Conservation (phyloP, 164 flowering plant genomes). For the Pachysandra terminalis region DNA sequence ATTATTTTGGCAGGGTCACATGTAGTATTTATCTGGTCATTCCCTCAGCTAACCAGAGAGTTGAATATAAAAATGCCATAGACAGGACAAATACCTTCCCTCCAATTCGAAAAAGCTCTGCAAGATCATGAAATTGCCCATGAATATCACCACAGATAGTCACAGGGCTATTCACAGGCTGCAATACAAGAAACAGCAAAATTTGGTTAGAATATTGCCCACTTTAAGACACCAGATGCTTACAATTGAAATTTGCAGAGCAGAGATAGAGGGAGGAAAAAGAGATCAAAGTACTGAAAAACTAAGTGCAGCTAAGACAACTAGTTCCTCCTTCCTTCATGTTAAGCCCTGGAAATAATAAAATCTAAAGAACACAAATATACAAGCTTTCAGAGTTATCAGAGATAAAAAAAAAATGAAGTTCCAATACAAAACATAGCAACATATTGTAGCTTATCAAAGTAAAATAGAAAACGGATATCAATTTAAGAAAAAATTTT, state of each 20-base stretch:
- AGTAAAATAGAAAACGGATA: not conserved
- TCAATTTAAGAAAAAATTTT: too few relatives aligned
- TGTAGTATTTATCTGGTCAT: not conserved
- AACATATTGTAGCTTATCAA: not conserved
- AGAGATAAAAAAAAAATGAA: too few relatives aligned
- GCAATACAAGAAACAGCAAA: constrained; percentile 21
- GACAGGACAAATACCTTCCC: constrained; percentile 61
- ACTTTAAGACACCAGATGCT: not conserved
- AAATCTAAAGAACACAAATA: too few relatives aligned
- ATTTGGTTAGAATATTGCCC: not conserved
- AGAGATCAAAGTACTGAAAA: not conserved
- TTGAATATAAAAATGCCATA: not conserved
- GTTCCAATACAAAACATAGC: not conserved
- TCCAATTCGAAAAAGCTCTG: constrained; percentile 93
- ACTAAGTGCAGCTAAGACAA: not conserved
- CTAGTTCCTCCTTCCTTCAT: not conserved
- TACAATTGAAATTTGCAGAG: not conserved
- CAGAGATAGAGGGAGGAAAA: not conserved
- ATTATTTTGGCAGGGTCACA: not conserved
- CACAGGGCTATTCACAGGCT: constrained; percentile 98
- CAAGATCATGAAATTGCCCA: constrained; percentile 96
- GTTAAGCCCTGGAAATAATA: not conserved
- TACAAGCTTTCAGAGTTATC: too few relatives aligned
- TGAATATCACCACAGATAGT: constrained; percentile 96
- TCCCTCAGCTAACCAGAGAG: not conserved